phyloP scores from a whole-genome alignment of 2,329 filamentous ascomycete genomes.

The Graphilbum sp. region DNA sequence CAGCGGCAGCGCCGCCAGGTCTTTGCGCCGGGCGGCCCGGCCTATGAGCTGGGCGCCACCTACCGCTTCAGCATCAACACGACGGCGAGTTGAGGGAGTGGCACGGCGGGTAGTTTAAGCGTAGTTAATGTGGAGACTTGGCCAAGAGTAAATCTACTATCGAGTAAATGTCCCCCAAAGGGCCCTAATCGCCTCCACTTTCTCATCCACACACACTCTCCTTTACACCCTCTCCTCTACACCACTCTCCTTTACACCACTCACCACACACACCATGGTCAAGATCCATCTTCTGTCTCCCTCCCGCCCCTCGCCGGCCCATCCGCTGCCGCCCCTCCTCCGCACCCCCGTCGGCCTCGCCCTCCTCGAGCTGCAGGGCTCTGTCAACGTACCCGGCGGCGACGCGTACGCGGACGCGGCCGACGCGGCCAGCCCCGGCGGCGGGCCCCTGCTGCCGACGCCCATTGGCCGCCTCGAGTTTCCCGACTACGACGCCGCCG shows the following conservation, averaged over 20 bases:
- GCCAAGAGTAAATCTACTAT: too few relatives aligned
- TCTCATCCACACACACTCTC: too few relatives aligned
- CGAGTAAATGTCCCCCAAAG: too few relatives aligned
- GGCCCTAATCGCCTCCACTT: too few relatives aligned
- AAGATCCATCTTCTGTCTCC: too few relatives aligned
- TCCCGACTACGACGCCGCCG: constrained; percentile 40
- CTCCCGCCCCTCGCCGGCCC: constrained; percentile 8
- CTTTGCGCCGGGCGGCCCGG: constrained; percentile 39
- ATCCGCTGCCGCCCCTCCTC: constrained; percentile 62
- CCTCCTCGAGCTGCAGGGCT: constrained; percentile 83
- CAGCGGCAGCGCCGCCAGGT: constrained; percentile 46
- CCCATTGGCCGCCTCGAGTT: constrained; percentile 27
- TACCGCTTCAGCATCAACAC: constrained; percentile 40
- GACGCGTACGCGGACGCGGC: constrained; percentile 9
- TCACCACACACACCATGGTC: too few relatives aligned
- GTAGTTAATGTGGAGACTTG: too few relatives aligned
- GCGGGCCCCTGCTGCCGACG: constrained; percentile 12
- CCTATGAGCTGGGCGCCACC: constrained; percentile 45
- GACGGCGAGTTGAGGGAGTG: constrained; percentile 2
- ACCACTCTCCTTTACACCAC: too few relatives aligned
- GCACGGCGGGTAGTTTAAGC: neutral
- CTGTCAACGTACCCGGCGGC: constrained; percentile 44
- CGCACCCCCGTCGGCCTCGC: constrained; percentile 82
- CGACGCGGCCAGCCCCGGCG: neutral
- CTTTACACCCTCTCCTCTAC: too few relatives aligned